Evolutionary conservation across 371 early-diverging fungal genomes (phyloP).

Genomic region (Actinomortierella ambigua): DNA sequence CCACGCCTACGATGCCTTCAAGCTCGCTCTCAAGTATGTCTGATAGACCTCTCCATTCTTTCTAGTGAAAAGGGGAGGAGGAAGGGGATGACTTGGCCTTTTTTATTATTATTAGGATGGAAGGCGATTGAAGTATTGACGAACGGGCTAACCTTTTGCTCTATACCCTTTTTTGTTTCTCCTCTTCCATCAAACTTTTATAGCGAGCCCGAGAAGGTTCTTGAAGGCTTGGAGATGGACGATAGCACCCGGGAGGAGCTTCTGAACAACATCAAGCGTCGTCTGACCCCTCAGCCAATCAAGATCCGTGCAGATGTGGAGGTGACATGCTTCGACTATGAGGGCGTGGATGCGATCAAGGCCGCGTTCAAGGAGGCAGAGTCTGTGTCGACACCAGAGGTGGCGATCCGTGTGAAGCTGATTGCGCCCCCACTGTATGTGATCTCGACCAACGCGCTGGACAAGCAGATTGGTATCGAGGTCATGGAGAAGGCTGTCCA

Average conservation of each 20-base stretch:
- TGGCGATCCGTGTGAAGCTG: slow-evolving; percentile 76
- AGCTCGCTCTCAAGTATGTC: slow-evolving; percentile 86
- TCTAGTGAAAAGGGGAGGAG: too few species aligned
- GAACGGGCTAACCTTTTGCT: too few species aligned
- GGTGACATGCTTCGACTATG: slow-evolving; percentile 94
- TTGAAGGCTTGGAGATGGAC: slow-evolving; percentile 78
- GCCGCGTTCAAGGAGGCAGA: slow-evolving; percentile 92
- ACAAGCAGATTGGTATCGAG: slow-evolving; percentile 87
- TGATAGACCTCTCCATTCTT: background rate
- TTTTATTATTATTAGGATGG: too few species aligned
- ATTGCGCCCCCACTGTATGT: slow-evolving; percentile 97
- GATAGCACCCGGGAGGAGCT: slow-evolving; percentile 76
- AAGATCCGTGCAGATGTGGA: slow-evolving; percentile 99
- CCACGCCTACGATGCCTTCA: slow-evolving; percentile 97
- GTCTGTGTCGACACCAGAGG: slow-evolving; percentile 81
- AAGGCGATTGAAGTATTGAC: too few species aligned
- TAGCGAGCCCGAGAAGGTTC: slow-evolving; percentile 90
- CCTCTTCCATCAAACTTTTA: background rate
- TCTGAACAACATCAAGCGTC: slow-evolving; percentile 82
- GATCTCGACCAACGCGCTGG: slow-evolving; percentile 87
- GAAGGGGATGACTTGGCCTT: too few species aligned
- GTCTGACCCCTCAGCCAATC: slow-evolving; percentile 95
- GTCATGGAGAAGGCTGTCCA: slow-evolving; percentile 88
- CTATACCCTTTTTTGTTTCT: background rate
- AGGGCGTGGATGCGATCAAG: slow-evolving; percentile 98